Evolutionary conservation across 1,284 basidiomycete species (phyloP), one percentile per base, ranked within the genome.

Genomic region (Cystobasidium pallidum): DNA sequence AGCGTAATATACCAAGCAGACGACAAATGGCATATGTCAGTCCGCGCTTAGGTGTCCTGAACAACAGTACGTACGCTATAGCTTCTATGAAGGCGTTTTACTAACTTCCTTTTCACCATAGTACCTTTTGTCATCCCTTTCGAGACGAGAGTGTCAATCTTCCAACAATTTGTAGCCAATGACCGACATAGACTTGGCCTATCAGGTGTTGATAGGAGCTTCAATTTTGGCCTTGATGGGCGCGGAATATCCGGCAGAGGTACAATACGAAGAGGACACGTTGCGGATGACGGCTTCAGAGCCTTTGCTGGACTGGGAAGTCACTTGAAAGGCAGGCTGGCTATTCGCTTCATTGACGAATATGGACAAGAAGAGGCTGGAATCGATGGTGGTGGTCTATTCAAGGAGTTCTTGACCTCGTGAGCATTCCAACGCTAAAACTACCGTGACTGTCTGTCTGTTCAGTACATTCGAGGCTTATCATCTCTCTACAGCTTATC

Each of bases 51-150:
- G 91, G 92, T 2, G 86, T 98, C 32, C 86, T 99, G 64, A 93
- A 97, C 83, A 94, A 97, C 80, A 91, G 76, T 77, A 49, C 55
- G 76, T 62, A 15, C 24, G 11, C 24, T 59, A n/a, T 52, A 28
- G 15, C 1, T 59, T 59, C 32, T 2, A 19, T 39, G 17, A 24
- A 0, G 19, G 30, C 36, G 4, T 36, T 34, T 1, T 51, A 54
- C 66, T 61, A 17, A 68, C 3, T 8, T 32, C 15, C 21, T 19
- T 4, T 32, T 3, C 17, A 21, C 7, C 6, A 2, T 67, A 77
- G 75, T 98, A 65, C 96, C 95, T 0, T 98, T 99, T 83, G 88
- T 93, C 15, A 91, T 99, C 72, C 95, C 94, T 0, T 99, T 99
- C 81, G 89, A 91, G 73, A 87, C 89, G 0, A 88, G 95, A 24